Percentiles rank a stretch among this genome's conserved stretches.
phyloP scores from a whole-genome alignment of 768 basidiomycete genomes.

The Pleurotus sapidus region DNA sequence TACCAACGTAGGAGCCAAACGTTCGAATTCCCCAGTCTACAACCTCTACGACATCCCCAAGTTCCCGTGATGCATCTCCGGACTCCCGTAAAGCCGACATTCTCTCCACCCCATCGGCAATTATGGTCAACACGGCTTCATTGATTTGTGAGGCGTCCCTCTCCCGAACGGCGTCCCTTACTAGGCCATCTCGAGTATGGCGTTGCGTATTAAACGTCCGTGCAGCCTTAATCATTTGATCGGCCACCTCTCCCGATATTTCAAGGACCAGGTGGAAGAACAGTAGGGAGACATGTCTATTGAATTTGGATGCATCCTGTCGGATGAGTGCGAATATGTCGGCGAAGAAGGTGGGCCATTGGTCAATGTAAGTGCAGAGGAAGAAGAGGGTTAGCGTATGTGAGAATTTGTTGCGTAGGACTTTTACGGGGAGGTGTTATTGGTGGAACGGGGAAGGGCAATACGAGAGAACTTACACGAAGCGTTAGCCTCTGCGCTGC shows the following conservation, averaged over 20 bases:
- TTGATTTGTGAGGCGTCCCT: slow-evolving; percentile 86
- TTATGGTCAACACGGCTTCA: slow-evolving; percentile 80
- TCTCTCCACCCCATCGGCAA: slow-evolving; percentile 65
- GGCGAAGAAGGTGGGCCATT: slow-evolving; percentile 84
- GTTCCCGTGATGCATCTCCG: slow-evolving; percentile 43
- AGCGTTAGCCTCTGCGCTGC: slow-evolving; percentile 77
- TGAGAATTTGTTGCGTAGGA: slow-evolving; percentile 92
- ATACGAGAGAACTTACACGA: slow-evolving; percentile 57
- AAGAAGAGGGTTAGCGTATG: slow-evolving; percentile 89
- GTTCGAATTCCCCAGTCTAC: slow-evolving; percentile 93
- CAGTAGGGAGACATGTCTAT: slow-evolving; percentile 82
- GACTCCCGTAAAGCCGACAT: slow-evolving; percentile 52
- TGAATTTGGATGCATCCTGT: slow-evolving; percentile 58
- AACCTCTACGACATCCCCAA: slow-evolving; percentile 66
- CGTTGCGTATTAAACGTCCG: slow-evolving; percentile 67
- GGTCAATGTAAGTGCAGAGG: slow-evolving; percentile 80
- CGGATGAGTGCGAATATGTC: slow-evolving; percentile 75
- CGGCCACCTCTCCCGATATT: slow-evolving; percentile 96
- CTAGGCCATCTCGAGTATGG: slow-evolving; percentile 76
- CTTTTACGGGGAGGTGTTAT: slow-evolving; percentile 34
- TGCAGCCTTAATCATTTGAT: slow-evolving; percentile 89
- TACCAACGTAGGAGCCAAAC: slow-evolving; percentile 92
- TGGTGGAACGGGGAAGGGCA: slow-evolving; percentile 5
- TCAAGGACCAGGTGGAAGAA: slow-evolving; percentile 92
- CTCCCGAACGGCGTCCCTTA: slow-evolving; percentile 88